Evolutionary conservation across 768 basidiomycete genomes (phyloP).

Genomic region (Sporobolomyces phaffii): DNA sequence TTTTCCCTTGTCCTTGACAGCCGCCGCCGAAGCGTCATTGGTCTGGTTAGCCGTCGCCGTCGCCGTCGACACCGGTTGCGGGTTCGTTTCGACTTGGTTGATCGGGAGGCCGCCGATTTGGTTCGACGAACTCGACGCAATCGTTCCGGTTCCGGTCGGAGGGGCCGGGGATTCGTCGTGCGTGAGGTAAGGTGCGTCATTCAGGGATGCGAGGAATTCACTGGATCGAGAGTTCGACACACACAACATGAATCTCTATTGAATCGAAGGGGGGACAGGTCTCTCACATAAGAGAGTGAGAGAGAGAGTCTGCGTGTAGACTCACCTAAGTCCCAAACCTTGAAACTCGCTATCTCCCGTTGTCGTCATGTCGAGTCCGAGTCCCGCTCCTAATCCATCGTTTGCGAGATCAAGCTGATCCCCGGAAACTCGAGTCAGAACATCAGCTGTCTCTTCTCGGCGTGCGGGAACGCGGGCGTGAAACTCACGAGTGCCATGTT

Average conservation of each 20-base stretch:
- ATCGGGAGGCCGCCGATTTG: slow-evolving; percentile 20
- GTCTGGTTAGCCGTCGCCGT: neutral
- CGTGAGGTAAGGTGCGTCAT: slow-evolving; percentile 52
- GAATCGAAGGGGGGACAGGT: neutral
- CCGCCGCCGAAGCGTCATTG: neutral
- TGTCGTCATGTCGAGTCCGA: slow-evolving; percentile 28
- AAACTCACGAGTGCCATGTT: slow-evolving; percentile 34
- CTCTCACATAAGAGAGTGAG: too few relatives aligned
- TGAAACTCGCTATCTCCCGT: slow-evolving; percentile 38
- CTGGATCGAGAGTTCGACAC: slow-evolving; percentile 51
- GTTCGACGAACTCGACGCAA: neutral
- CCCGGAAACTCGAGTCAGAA: neutral
- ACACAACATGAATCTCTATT: neutral
- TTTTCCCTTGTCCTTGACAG: neutral
- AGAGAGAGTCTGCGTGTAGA: too few relatives aligned
- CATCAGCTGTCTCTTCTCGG: neutral
- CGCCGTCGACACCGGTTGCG: neutral
- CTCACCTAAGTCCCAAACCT: slow-evolving; percentile 39
- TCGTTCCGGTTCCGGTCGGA: neutral
- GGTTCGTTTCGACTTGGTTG: slow-evolving; percentile 13
- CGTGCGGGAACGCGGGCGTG: neutral
- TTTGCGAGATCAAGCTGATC: slow-evolving; percentile 43
- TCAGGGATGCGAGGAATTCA: slow-evolving; percentile 80
- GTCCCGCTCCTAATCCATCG: slow-evolving; percentile 20
- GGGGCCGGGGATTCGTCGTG: slow-evolving; percentile 51